These are phyloP conservation scores for Penicillium paneum DNA, from an alignment of 2,329 filamentous ascomycete genomes.

Conservation along the genomic window DNA sequence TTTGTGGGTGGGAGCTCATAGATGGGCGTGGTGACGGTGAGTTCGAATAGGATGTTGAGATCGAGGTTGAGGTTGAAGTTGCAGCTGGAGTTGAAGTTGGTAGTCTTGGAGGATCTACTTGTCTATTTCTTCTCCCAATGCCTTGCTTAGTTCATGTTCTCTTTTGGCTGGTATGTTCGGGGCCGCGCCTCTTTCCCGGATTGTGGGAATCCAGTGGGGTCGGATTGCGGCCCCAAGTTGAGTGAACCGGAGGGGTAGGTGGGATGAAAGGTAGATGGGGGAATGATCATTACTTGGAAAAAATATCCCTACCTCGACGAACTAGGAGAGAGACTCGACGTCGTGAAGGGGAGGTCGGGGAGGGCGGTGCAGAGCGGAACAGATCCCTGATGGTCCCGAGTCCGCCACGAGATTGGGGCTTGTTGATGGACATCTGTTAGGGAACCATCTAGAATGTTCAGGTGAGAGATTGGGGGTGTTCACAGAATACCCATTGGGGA, in stretches of 20 bases:
- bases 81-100: constrained; percentile 15
- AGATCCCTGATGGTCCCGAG: constrained; percentile 33
- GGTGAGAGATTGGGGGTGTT: neutral
- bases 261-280: neutral
- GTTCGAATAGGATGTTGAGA: constrained; percentile 10
- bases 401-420: constrained; percentile 32
- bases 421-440: constrained; percentile 38
- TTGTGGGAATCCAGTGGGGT: constrained; percentile 8
- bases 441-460: constrained; percentile 26
- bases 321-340: constrained; percentile 32
- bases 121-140: neutral
- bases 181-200: constrained; percentile 1
- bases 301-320: constrained; percentile 36
- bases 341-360: constrained; percentile 26
- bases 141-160: constrained; percentile 4
- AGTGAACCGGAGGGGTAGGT: constrained; percentile 8
- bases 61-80: constrained; percentile 16
- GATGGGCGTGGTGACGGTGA: constrained; percentile 9
- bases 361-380: constrained; percentile 30
- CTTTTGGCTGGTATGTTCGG: neutral
- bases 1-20: constrained; percentile 34
- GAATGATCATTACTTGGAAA: constrained; percentile 32
- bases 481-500: constrained; percentile 7
- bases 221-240: constrained; percentile 1
- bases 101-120: constrained; percentile 9